Evolutionary conservation across 148 eudicot species (phyloP).

Genomic region (Polygonum maritimum): DNA sequence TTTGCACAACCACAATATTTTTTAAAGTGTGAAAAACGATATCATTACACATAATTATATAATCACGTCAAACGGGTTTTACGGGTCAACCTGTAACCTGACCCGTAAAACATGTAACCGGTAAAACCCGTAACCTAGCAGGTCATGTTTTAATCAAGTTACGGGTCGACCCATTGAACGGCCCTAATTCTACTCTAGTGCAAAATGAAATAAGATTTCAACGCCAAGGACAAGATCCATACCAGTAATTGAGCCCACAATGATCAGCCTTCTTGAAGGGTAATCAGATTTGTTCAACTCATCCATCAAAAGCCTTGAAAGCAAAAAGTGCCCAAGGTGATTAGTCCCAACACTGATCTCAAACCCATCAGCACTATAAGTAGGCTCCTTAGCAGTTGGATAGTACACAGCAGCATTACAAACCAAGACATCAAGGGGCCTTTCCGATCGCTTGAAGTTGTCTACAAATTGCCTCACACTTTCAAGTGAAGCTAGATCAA

Average conservation of each 20-base stretch:
- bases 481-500: slow-evolving; percentile 74
- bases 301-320: slow-evolving; percentile 57
- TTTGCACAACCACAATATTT: too few relatives aligned
- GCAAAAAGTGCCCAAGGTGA: slow-evolving; percentile 81
- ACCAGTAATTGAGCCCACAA: slow-evolving; percentile 96
- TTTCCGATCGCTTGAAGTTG: slow-evolving; percentile 25
- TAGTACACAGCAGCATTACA: slow-evolving; percentile 73
- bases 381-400: slow-evolving; percentile 72
- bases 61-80: too few relatives aligned
- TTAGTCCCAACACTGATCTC: slow-evolving; percentile 87
- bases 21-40: too few relatives aligned
- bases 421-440: slow-evolving; percentile 33
- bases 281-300: slow-evolving; percentile 67
- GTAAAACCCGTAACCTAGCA: too few relatives aligned
- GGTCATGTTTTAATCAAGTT: too few relatives aligned
- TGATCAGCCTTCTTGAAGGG: slow-evolving; percentile 60
- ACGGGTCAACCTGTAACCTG: too few relatives aligned
- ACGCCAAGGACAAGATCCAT: background rate
- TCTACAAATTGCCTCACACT: slow-evolving; percentile 36
- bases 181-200: too few relatives aligned
- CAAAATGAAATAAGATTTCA: too few relatives aligned
- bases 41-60: too few relatives aligned
- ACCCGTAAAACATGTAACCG: too few relatives aligned
- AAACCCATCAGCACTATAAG: slow-evolving; percentile 78
- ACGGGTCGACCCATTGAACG: too few relatives aligned